These are phyloP conservation scores for Cetradonia linearis DNA, from an alignment of 495 filamentous ascomycete genomes.

Conservation along the genomic window DNA sequence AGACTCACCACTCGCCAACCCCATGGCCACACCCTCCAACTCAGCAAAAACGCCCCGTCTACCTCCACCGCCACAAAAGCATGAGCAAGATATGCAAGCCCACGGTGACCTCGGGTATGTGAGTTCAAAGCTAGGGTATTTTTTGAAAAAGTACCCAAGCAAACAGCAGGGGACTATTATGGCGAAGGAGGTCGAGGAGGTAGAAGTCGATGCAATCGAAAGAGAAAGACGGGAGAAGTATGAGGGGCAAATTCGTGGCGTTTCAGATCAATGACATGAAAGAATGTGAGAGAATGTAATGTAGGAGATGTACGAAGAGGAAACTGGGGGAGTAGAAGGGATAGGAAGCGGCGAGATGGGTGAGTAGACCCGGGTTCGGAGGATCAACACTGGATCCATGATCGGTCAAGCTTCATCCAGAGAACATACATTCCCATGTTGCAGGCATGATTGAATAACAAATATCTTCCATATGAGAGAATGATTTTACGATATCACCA, in stretches of 20 bases:
- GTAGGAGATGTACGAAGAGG: no score
- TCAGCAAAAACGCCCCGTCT: background rate
- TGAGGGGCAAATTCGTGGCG: background rate
- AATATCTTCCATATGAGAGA: no score
- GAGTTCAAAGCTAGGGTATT: background rate
- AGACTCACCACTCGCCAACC: background rate
- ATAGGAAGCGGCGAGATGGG: no score
- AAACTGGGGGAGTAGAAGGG: no score
- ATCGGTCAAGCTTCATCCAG: no score
- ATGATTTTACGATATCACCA: no score
- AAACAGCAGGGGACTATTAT: background rate
- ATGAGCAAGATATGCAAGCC: background rate
- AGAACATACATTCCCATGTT: no score
- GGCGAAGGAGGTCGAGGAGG: background rate
- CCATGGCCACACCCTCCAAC: background rate
- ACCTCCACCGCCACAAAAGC: background rate
- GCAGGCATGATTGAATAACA: no score
- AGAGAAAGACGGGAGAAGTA: background rate
- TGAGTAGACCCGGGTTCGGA: no score
- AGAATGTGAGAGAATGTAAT: no score
- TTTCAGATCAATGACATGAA: no score
- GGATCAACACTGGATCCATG: no score
- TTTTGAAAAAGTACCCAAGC: background rate
- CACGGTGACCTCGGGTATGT: background rate
- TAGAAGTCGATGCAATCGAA: background rate